Base-by-base conservation (phyloP, 352 stramenopile genomes). In the Phytophthora cactorum region DNA sequence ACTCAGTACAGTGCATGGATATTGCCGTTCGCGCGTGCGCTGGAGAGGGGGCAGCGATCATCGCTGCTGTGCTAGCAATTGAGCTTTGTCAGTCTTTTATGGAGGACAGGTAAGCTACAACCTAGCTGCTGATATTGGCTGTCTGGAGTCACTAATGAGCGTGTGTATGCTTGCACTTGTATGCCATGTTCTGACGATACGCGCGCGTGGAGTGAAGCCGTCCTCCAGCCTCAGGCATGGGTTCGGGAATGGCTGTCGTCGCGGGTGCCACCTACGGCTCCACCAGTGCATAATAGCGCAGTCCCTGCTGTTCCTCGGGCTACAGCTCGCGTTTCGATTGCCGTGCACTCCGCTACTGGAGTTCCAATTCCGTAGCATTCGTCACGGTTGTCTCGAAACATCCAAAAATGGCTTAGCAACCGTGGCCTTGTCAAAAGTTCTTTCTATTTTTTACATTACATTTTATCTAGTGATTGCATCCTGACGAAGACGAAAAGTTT, bases 11-110 rank as follows among this genome's bases (percentile, higher is more conserved):
- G 27, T 88, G 73, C 43, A 76, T 74, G 29, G 82, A 94, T 57
- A 77, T 81, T 47, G 75, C 70, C 29, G 81, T 92, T 25, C 82
- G 83, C 6, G 77, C 86, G 11, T 91, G 84, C 32, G 84, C 86
- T 45, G 82, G 77, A 2, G 66, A 92, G 63, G 86, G 78, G 2
- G 81, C 80, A 7, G 79, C 69, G 22, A 76, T 94, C 43, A 68
- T 94, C 50, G 69, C 68, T 6, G 78, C 76, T 32, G 63, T 94
- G 41, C 45, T 94, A 43, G 54, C 75, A 36, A 78, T 92, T 41
- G 78, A 79, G 34, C 69, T 81, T 32, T 71, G 88, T 39, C 67
- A 81, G 29, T 81, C 78, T 53, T 75, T 81, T 54, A 58, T 91
- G 55, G 71, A 84, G 31, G 79, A 91, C 47, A 89, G 84, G 86